Percentiles rank a stretch among this genome's conserved stretches.
Evolutionary conservation across 208 protist genomes (phyloP).

Genomic region (Leishmania arabica): DNA sequence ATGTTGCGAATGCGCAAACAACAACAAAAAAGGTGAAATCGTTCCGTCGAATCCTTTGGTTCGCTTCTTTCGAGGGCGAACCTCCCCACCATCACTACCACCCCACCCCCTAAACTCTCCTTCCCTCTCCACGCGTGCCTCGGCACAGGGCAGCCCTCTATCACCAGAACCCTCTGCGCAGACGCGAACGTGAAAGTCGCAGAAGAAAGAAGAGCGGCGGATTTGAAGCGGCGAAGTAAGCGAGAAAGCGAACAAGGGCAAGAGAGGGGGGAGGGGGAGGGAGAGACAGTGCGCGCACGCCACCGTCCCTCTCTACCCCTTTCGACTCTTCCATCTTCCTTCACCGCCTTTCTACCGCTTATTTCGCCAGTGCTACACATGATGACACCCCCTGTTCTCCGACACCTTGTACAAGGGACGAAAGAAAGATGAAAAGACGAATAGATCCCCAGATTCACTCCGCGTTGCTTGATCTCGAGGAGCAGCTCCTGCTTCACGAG

Average conservation of each 20-base stretch:
- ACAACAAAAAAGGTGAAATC: not conserved
- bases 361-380: not conserved
- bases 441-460: conserved; percentile 80
- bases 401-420: not conserved
- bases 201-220: not conserved
- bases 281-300: not conserved
- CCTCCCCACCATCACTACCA: no score
- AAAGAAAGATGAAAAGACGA: not conserved
- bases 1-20: no score
- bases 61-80: not conserved
- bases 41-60: not conserved
- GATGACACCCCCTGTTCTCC: not conserved
- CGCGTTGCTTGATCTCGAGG: conserved; percentile 73
- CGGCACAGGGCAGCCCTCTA: not conserved
- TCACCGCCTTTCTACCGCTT: not conserved
- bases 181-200: not conserved
- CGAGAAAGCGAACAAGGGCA: not conserved
- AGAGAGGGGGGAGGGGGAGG: not conserved
- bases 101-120: no score
- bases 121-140: not conserved
- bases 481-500: conserved; percentile 62
- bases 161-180: not conserved
- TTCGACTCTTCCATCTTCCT: not conserved
- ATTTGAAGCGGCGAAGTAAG: not conserved
- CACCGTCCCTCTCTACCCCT: not conserved